Evolutionary conservation across 1,139 yeast species (phyloP).

Genomic region (Pichia sp.): DNA sequence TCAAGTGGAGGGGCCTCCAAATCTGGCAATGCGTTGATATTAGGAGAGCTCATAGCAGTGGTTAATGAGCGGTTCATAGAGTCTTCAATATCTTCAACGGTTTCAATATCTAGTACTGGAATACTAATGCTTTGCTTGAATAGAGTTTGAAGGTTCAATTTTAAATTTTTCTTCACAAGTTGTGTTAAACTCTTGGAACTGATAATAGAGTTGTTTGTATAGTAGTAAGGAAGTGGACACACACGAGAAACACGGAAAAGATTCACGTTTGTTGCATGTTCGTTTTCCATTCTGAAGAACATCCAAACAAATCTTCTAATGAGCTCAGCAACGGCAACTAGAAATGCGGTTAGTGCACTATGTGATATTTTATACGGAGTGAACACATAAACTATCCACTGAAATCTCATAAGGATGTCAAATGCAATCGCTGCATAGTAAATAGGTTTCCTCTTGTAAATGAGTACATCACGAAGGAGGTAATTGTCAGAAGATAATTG

Average conservation of each 20-base stretch:
- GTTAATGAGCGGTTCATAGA: neutral
- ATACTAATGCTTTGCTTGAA: neutral
- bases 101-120: neutral
- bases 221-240: constrained; percentile 73
- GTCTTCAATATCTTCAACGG: constrained; percentile 7
- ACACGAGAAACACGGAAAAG: constrained; percentile 84
- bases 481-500: constrained; percentile 58
- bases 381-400: constrained; percentile 81
- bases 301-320: constrained; percentile 84
- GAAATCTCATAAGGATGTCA: constrained; percentile 75
- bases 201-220: neutral
- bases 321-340: constrained; percentile 77
- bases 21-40: neutral
- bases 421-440: constrained; percentile 73
- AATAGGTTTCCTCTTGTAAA: constrained; percentile 54
- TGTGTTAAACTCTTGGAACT: neutral
- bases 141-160: neutral
- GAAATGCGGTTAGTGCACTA: constrained; percentile 81
- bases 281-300: constrained; percentile 90
- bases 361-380: constrained; percentile 77
- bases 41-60: neutral
- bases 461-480: constrained; percentile 58
- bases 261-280: constrained; percentile 85
- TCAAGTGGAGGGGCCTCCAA: neutral
- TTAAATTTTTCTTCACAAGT: neutral